phyloP scores from a whole-genome alignment of 352 stramenopile species.

The Aphanomyces stellatus region DNA sequence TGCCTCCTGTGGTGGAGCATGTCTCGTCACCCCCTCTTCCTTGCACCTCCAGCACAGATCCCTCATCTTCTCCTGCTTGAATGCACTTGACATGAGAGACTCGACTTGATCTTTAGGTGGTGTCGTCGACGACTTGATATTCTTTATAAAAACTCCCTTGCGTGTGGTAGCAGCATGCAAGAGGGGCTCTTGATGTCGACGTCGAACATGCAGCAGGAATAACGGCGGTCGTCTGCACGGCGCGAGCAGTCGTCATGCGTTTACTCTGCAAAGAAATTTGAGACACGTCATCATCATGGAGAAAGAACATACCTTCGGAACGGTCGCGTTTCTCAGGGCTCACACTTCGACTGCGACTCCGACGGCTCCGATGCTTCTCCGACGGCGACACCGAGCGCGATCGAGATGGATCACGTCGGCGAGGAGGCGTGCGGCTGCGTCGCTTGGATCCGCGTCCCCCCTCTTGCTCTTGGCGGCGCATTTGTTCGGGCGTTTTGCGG shows the following conservation, averaged over 20 bases:
- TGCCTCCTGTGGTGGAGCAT: neutral
- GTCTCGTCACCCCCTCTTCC: too few relatives aligned
- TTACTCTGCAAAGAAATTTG: neutral
- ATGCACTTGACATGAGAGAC: too few relatives aligned
- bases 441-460: neutral
- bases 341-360: slow-evolving; percentile 1
- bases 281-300: neutral
- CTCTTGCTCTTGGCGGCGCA: slow-evolving; percentile 29
- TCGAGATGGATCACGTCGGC: slow-evolving; percentile 21
- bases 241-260: too few relatives aligned
- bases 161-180: too few relatives aligned
- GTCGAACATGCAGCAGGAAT: too few relatives aligned
- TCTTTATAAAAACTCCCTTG: too few relatives aligned
- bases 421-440: neutral
- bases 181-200: too few relatives aligned
- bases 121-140: too few relatives aligned
- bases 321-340: neutral
- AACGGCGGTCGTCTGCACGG: too few relatives aligned
- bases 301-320: slow-evolving; percentile 1
- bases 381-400: slow-evolving; percentile 19
- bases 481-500: slow-evolving; percentile 68
- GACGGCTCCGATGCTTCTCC: neutral
- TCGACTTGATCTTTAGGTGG: too few relatives aligned
- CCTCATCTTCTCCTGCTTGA: too few relatives aligned
- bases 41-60: too few relatives aligned